Base-by-base conservation (phyloP, 2,329 filamentous ascomycete species). In the Ophiostoma perfectum region DNA sequence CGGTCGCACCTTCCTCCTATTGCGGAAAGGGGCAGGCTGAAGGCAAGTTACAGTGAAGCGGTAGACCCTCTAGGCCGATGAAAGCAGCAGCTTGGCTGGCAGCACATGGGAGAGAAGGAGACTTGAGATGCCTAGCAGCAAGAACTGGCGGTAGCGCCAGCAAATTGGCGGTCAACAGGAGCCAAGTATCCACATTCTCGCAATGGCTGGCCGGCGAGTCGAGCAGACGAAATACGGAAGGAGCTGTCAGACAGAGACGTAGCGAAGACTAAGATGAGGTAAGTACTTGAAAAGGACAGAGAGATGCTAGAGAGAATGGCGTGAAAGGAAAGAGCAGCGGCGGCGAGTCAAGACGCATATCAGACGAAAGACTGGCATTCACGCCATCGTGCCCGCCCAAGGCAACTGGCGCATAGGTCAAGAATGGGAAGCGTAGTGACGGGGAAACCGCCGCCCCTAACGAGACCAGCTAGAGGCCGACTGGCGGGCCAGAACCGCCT, bases 1-100 rank as follows among this genome's bases (percentile, higher is more conserved):
- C 18, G 44, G 64, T 39, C 64, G 44, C 27, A 65, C 27, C 45
- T 65, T 65, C 64, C 64, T 65, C 45, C 64, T 65, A 44, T 65
- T 45, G n/a, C n/a, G 41, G 44, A 65, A 47, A 47, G 63, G 63
- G 60, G 39, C 60, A 42, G 38, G 60, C 55, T 60, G 55, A 60
- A 60, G 55, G 27, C 6, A 3, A 44, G 42, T 44, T 6, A 44
- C 42, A 44, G 6, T 44, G 7, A 6, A 49, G 27, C 27, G 38
- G 49, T 55, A 55, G 11, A 55, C n/a, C 49, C 42, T 44, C 8
- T 44, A 44, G 27, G 27, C 27, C 27, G 27, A 27, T 27, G 27
- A 27, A 27, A 27, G 27, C 27, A 27, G 27, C 27, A 27, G 27
- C 27, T 27, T 27, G 27, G 27, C 27, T 27, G 27, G 27, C 27